Conservation (phyloP, 2,329 filamentous ascomycete species). For the Colletotrichum lindemuthianum region DNA sequence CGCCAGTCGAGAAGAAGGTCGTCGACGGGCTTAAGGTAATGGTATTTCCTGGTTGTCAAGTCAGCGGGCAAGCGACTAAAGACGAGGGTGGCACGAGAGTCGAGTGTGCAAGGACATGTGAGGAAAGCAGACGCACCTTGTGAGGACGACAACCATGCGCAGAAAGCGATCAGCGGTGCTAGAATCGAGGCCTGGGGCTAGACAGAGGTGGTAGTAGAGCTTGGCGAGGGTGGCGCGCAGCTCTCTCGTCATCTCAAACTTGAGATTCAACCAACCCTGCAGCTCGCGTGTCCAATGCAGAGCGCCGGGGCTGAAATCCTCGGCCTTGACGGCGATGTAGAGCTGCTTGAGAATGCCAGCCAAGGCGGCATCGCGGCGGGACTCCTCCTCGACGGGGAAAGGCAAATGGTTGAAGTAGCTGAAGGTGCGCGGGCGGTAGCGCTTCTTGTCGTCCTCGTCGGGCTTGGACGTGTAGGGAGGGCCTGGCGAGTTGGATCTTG, state of each 20-base stretch:
- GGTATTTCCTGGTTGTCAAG: slow-evolving; percentile 75
- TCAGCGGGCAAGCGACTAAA: background rate
- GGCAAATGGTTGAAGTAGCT: slow-evolving; percentile 92
- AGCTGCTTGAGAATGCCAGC: slow-evolving; percentile 92
- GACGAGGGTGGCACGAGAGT: background rate
- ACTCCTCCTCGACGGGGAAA: slow-evolving; percentile 85
- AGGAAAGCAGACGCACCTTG: slow-evolving; percentile 73
- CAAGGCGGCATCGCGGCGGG: slow-evolving; percentile 80
- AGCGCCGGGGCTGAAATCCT: slow-evolving; percentile 93
- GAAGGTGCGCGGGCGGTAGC: slow-evolving; percentile 89
- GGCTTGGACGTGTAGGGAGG: slow-evolving; percentile 59
- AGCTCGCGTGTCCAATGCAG: slow-evolving; percentile 98
- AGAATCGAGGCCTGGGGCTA: slow-evolving; percentile 89
- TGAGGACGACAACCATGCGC: slow-evolving; percentile 95
- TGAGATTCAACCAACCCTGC: slow-evolving; percentile 92
- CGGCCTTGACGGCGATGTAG: slow-evolving; percentile 89
- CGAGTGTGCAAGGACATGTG: background rate
- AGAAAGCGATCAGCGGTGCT: slow-evolving; percentile 88
- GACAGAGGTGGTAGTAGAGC: slow-evolving; percentile 92
- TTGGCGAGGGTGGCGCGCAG: slow-evolving; percentile 85
- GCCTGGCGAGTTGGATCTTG: slow-evolving; percentile 87
- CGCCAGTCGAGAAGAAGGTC: slow-evolving; percentile 95
- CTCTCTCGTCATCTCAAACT: slow-evolving; percentile 93
- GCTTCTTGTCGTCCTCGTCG: slow-evolving; percentile 65
- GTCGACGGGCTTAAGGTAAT: slow-evolving; percentile 90